These are phyloP conservation scores for Phaeophleospora eucalypticola DNA, from an alignment of 2,329 filamentous ascomycete species.

Conservation along the genomic window DNA sequence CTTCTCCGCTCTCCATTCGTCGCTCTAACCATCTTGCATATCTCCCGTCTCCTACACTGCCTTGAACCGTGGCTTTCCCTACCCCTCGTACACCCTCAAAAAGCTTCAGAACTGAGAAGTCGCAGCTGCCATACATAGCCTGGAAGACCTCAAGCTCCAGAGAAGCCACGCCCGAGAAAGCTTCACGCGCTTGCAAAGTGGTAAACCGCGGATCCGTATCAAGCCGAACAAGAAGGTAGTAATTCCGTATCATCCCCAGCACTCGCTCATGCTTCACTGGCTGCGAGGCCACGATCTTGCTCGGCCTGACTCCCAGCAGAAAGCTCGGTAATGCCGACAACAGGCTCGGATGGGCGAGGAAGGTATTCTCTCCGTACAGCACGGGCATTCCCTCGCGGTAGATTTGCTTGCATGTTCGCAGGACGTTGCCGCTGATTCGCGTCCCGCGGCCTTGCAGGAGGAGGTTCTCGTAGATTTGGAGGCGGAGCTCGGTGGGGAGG, in stretches of 20 bases:
- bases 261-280: constrained; percentile 34
- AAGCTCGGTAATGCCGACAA: constrained; percentile 40
- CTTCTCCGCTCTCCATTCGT: constrained; percentile 39
- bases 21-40: constrained; percentile 45
- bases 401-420: constrained; percentile 40
- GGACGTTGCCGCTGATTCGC: constrained; percentile 40
- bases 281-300: constrained; percentile 20
- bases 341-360: constrained; percentile 47
- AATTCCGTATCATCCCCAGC: constrained; percentile 27
- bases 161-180: constrained; percentile 45
- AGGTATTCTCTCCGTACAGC: constrained; percentile 48
- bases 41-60: constrained; percentile 38
- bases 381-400: constrained; percentile 41
- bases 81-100: constrained; percentile 48
- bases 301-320: constrained; percentile 33
- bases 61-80: constrained; percentile 39
- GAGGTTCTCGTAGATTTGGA: constrained; percentile 50
- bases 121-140: constrained; percentile 41
- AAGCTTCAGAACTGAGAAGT: constrained; percentile 40
- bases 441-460: constrained; percentile 22
- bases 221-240: constrained; percentile 45
- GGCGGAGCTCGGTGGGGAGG: constrained; percentile 57
- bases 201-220: constrained; percentile 49
- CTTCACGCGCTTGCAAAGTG: constrained; percentile 34
- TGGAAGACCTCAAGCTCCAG: constrained; percentile 51